Base-by-base conservation (phyloP, 2,329 filamentous ascomycete species). In the Fusarium chaquense region DNA sequence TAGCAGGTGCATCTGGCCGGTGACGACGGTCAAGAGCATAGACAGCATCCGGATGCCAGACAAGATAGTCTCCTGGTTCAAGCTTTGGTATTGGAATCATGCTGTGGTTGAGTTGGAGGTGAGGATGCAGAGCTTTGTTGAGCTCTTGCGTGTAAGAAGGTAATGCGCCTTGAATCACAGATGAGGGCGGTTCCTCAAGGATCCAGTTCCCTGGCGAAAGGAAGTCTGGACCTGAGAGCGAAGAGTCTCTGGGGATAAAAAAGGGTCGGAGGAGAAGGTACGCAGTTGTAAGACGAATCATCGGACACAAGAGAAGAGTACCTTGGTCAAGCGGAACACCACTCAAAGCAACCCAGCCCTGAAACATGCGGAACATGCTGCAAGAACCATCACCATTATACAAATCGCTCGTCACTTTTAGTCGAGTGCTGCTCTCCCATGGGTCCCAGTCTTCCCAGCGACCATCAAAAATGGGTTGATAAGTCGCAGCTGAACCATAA, bases 191-290 rank as follows among this genome's bases (percentile, higher is more conserved):
- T 13, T 75, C 67, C 64, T 86, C 82, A 32, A 91, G 77, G 4
- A 70, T 69, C 89, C 89, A 91, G 58, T 90, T 89, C 2, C 82
- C 78, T 0, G 82, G 74, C 10, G 81, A 77, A 6, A 83, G 76
- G 52, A 79, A 81, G 51, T 78, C 77, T 20, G 77, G 75, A n/a
- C 78, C 75, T 13, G 82, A 79, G 35, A 81, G 74, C 5, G 67
- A 65, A 22, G 80, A 78, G n/a, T 80, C 82, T 18, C 69, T 66
- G 22, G 79, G 77, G 15, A 73, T 72, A 79, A 94, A 94, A 79
- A 94, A 94, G 0, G 93, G 93, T 0, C 92, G 87, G 3, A 95
- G 85, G 2, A 95, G 85, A 70, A 89, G 89, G 78, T 95, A 95
- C 2, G 91, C 88, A 0, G 91, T 94, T 13, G 91, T 89, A 55